A percentile compares a stretch with the other conserved stretches of the same genome.
phyloP scores from a whole-genome alignment of 2,329 filamentous ascomycete species.

The Dactylellina cionopaga region DNA sequence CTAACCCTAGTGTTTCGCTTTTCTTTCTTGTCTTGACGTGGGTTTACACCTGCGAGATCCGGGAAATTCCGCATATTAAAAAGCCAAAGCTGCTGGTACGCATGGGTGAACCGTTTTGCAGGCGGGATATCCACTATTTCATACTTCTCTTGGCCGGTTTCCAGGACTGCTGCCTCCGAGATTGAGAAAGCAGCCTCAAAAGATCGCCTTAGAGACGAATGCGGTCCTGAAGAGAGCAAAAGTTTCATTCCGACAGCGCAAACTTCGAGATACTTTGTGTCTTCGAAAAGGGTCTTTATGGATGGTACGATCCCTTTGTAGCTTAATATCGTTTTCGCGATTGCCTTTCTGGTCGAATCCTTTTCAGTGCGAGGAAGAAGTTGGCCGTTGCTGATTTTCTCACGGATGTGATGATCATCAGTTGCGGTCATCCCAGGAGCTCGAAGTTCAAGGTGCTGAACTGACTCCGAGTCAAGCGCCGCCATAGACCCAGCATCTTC shows the following conservation, averaged over 20 bases:
- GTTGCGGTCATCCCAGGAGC: too few relatives aligned
- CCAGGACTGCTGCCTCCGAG: too few relatives aligned
- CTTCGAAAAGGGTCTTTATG: slow-evolving; percentile 3
- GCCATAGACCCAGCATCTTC: background rate
- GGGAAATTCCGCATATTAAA: slow-evolving; percentile 7
- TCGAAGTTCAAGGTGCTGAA: background rate
- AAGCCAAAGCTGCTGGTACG: slow-evolving; percentile 3
- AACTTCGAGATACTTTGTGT: slow-evolving; percentile 6
- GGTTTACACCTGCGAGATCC: background rate
- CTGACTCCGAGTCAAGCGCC: background rate
- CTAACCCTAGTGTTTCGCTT: background rate
- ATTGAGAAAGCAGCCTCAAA: background rate
- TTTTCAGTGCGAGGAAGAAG: background rate
- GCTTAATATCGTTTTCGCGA: background rate
- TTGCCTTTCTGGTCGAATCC: background rate
- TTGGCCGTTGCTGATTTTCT: background rate
- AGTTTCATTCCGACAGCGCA: background rate
- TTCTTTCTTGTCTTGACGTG: slow-evolving; percentile 6
- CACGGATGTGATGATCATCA: background rate
- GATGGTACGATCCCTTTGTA: slow-evolving; percentile 5
- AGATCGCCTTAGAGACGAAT: background rate
- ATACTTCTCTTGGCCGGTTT: background rate
- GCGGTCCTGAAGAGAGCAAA: too few relatives aligned
- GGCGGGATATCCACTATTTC: background rate
- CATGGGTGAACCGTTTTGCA: background rate